Conservation (phyloP, 2,329 filamentous ascomycete species). For the Alternaria incomplexa region DNA sequence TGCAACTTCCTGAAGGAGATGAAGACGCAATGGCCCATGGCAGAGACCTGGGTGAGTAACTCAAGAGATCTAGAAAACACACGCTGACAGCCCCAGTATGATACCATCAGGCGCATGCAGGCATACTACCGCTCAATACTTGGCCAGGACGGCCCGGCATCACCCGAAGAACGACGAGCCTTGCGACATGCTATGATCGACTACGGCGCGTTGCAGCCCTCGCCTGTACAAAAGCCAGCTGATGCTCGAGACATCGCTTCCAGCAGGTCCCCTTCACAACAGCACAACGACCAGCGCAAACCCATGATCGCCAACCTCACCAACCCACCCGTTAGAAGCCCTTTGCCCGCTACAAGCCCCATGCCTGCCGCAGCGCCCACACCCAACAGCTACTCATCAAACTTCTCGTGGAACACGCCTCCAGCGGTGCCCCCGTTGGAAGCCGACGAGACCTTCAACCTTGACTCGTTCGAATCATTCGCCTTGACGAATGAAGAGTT, state of each 20-base stretch:
- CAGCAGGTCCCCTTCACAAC: constrained; percentile 7
- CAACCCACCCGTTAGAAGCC: constrained; percentile 20
- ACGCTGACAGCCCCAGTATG: constrained; percentile 35
- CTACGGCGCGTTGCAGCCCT: constrained; percentile 49
- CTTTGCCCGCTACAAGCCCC: constrained; percentile 20
- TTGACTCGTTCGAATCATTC: constrained; percentile 41
- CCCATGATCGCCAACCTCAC: constrained; percentile 10
- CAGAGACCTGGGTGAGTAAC: constrained; percentile 45
- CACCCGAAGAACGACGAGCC: constrained; percentile 46
- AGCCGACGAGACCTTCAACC: constrained; percentile 40
- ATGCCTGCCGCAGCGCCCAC: constrained; percentile 29
- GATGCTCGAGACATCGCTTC: constrained; percentile 26
- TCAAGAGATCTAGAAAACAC: rapidly evolving
- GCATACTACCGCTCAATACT: constrained; percentile 47
- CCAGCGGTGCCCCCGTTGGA: constrained; percentile 36
- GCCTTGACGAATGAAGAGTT: constrained; percentile 45
- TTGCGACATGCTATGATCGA: constrained; percentile 49
- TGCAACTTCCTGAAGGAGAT: constrained; percentile 50
- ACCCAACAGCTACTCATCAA: constrained; percentile 28
- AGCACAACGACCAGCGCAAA: constrained; percentile 10
- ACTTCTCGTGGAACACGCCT: constrained; percentile 30
- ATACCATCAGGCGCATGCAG: constrained; percentile 53
- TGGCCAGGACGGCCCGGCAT: constrained; percentile 43
- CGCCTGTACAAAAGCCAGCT: constrained; percentile 45
- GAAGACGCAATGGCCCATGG: constrained; percentile 52